Conservation (phyloP, 768 basidiomycete genomes). For the Aureoboletus auriporus region DNA sequence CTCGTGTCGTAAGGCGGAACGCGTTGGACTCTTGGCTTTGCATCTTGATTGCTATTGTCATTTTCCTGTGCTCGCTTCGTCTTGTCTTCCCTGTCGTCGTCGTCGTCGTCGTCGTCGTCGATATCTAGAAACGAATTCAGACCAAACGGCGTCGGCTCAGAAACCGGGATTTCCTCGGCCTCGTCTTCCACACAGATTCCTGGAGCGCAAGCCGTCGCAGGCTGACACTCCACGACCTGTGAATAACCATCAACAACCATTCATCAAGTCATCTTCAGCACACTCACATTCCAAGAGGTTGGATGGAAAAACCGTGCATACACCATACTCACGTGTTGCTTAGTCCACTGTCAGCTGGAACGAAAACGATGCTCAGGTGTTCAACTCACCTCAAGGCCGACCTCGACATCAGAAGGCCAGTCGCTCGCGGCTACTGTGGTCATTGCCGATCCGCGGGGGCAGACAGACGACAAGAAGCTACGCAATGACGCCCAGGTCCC, state of each 20-base stretch:
- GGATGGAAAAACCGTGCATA: no score
- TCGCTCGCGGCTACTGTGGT: no score
- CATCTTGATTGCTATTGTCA: background rate
- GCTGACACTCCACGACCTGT: constrained; percentile 14
- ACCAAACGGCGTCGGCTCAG: constrained; percentile 1
- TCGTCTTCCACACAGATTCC: constrained; percentile 21
- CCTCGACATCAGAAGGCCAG: no score
- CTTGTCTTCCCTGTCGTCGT: background rate
- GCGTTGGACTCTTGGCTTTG: background rate
- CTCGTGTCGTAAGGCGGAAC: constrained; percentile 14
- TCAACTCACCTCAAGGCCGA: no score
- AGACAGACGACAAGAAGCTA: no score
- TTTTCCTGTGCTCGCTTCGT: background rate
- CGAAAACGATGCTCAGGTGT: no score
- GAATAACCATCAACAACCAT: background rate
- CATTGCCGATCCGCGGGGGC: no score
- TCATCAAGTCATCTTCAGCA: no score
- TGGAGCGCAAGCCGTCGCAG: constrained; percentile 11
- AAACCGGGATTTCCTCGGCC: background rate
- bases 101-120: background rate
- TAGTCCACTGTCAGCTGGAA: no score
- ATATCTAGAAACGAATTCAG: constrained; percentile 13
- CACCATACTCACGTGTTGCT: no score
- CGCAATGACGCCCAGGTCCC: no score
- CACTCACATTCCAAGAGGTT: no score